Percentiles rank a stretch among this genome's conserved stretches.
Conservation (phyloP, 768 basidiomycete genomes). For the Phaeotremella skinneri region DNA sequence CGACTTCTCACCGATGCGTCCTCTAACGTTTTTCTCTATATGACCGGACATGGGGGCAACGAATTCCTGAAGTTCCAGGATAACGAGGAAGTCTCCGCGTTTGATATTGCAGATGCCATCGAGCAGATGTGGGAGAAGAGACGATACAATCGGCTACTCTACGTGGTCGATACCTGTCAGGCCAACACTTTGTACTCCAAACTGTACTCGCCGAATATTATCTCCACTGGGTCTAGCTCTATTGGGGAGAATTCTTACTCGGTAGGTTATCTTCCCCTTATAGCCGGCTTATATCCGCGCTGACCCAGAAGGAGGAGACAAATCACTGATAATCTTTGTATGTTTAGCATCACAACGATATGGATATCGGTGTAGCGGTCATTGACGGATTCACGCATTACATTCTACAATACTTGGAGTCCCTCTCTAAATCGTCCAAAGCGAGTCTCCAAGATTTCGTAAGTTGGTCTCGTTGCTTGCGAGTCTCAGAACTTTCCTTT, state of each 20-base stretch:
- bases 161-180: conserved; percentile 98
- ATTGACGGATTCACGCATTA: conserved; percentile 94
- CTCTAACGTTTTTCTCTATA: conserved; percentile 93
- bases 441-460: conserved; percentile 79
- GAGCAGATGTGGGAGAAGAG: conserved; percentile 99
- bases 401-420: conserved; percentile 84
- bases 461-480: too few relatives aligned
- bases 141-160: conserved; percentile 92
- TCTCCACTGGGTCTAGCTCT: conserved; percentile 82
- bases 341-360: conserved; percentile 94
- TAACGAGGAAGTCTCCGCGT: conserved; percentile 94
- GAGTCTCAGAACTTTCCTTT: not conserved
- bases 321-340: too few relatives aligned
- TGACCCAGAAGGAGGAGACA: too few relatives aligned
- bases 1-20: conserved; percentile 84
- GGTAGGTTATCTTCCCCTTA: conserved; percentile 56
- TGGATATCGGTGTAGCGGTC: conserved; percentile 90
- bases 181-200: conserved; percentile 93
- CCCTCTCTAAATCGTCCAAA: conserved; percentile 83
- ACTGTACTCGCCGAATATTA: conserved; percentile 87
- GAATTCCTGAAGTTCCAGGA: conserved; percentile 99
- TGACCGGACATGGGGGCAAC: conserved; percentile 97
- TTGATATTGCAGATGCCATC: conserved; percentile 95
- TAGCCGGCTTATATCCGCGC: too few relatives aligned
- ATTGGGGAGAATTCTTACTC: conserved; percentile 91